A percentile compares a stretch with the other conserved stretches of the same genome.
These are phyloP conservation scores for Candida vaughaniae DNA, from an alignment of 805 yeast species.

Conservation along the genomic window DNA sequence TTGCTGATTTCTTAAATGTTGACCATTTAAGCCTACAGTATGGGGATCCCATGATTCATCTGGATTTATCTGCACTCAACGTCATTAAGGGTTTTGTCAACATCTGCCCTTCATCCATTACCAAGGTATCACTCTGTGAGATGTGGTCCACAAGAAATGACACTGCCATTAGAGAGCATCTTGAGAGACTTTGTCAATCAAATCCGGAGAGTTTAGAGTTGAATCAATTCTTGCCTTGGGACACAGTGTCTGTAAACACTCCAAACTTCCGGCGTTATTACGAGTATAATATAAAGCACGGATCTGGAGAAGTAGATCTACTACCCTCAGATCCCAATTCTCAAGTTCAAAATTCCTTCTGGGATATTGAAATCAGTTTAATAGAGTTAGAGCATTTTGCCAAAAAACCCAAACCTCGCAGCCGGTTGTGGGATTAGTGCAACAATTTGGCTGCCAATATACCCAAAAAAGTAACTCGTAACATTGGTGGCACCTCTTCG, in stretches of 20 bases:
- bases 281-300: background rate
- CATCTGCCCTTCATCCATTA: constrained; percentile 6
- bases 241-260: constrained; percentile 19
- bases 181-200: background rate
- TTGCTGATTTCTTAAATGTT: too few relatives aligned
- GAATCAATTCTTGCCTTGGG: constrained; percentile 16
- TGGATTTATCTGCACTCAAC: constrained; percentile 22
- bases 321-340: background rate
- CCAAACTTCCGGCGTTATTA: constrained; percentile 17
- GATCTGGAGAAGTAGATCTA: background rate
- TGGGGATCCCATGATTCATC: constrained; percentile 28
- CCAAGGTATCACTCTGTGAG: constrained; percentile 20
- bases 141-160: constrained; percentile 35
- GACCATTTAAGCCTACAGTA: constrained; percentile 20
- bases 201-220: too few relatives aligned
- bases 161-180: constrained; percentile 17
- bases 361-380: constrained; percentile 27
- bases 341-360: constrained; percentile 14
- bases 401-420: constrained; percentile 16
- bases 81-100: constrained; percentile 19
- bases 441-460: too few relatives aligned
- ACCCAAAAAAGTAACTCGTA: too few relatives aligned
- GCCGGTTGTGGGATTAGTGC: constrained; percentile 20
- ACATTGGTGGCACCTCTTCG: too few relatives aligned
- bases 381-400: constrained; percentile 30